Base-by-base conservation (phyloP, 1,139 yeast species). In the Hansenula lynferdii region DNA sequence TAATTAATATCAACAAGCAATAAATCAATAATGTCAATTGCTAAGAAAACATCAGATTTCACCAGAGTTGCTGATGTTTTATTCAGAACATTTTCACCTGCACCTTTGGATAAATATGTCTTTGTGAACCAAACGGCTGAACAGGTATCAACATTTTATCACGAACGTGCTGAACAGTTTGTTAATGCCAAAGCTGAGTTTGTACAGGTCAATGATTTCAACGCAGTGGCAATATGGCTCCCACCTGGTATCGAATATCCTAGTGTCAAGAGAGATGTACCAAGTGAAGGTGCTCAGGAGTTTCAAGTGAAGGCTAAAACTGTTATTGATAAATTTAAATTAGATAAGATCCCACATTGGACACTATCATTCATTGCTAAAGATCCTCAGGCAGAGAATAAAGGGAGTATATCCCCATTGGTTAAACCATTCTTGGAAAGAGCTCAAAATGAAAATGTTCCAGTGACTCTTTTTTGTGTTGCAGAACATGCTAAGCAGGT, bases 221-320 rank as follows among this genome's bases (percentile, higher is more conserved):
- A 34, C 17, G 47, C 53, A 3, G 36, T 50, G 6, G 49, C 47
- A 2, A 34, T 47, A 1, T 47, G 48, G 47, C 37, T 44, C 14
- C 41, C 43, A 25, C 54, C 54, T 11, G 42, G 38, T 14, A 31
- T 19, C 9, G 27, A 29, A 3, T 26, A 30, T 15, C 37, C 37
- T 3, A 33, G 34, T 12, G 25, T 20, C 4, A 15, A 27, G 11
- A 16, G 29, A 2, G 16, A 10, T 22, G 19, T 9, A 10, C 23
- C 34, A 14, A 28, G 25, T 15, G 28, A 31, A 8, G 35, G 42
- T 7, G 35, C 39, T 22, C 19, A 22, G 10, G 34, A 34, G 10
- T 40, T 45, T 20, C 40, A 42, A 9, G 26, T 15, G 5, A 42
- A 39, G 24, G 18, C 34, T 8, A 10, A 21, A n/a, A 11, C n/a